Base-by-base conservation (phyloP, 2,329 filamentous ascomycete species). In the Verticillium isaacii region DNA sequence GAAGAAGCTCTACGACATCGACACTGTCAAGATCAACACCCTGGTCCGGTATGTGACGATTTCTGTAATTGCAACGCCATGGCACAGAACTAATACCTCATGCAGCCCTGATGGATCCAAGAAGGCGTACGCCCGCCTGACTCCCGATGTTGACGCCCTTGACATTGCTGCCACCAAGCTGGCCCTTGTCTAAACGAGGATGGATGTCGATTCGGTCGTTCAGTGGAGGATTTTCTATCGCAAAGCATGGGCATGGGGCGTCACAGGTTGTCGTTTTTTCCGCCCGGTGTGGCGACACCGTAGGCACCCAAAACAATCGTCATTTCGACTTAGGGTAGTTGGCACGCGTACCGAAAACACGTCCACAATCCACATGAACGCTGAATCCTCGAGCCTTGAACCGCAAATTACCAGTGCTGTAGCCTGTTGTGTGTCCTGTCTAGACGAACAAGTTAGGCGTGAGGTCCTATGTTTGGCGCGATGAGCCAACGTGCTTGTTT, bases 101-200 rank as follows among this genome's bases (percentile, higher is more conserved):
- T 34, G 23, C 62, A 93, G 93, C 80, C 95, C 95, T 68, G 93
- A 99, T 77, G 95, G 95, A 75, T 87, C 89, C 76, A 99, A 99
- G 92, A 99, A 99, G 91, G 95, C 95, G 67, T 99, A 95, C 78
- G 93, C 91, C 77, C 91, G 94, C 78, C 88, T 99, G 69, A 98
- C 95, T 62, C 84, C 93, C 67, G 95, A 99, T 80, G 93, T 98
- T 72, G 95, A 99, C 81, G 95, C 95, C 75, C 90, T 99, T 73
- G 95, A 99, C 84, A 97, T 99, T 82, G 96, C 95, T 68, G 96
- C 95, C 75, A 98, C 95, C 82, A 99, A 98, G 90, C 89, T 99
- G 72, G 90, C 90, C 72, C 95, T 99, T 76, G 95, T 98, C 78
- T 98, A 96, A 90, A 73, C 71, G 71, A 68, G 17, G 57, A 32